A percentile compares a stretch with the other conserved stretches of the same genome.
Evolutionary conservation across 768 basidiomycete genomes (phyloP).

Genomic region (Mycena latifolia): DNA sequence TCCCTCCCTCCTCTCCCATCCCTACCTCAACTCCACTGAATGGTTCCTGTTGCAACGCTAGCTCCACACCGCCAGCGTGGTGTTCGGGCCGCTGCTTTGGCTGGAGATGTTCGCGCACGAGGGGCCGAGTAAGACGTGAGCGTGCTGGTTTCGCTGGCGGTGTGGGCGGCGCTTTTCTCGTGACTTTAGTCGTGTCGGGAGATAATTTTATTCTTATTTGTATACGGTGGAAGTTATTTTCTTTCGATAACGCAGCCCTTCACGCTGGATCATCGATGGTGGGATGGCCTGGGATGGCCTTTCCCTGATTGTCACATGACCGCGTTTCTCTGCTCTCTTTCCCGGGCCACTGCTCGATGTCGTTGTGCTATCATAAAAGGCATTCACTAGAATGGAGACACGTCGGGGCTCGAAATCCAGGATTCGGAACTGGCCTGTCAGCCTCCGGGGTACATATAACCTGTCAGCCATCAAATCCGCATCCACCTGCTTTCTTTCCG

Average conservation of each 20-base stretch:
- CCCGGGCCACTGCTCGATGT: no score
- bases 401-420: no score
- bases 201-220: conserved; percentile 10
- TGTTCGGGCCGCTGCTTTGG: conserved; percentile 91
- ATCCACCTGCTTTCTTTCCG: conserved; percentile 4
- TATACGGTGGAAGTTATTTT: background rate
- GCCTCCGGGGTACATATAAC: background rate
- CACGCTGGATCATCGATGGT: no score
- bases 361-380: no score
- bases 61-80: conserved; percentile 94
- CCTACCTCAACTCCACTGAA: background rate
- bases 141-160: background rate
- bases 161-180: conserved; percentile 5
- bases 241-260: no score
- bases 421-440: background rate
- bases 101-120: conserved; percentile 66
- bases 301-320: background rate
- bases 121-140: conserved; percentile 22
- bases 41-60: conserved; percentile 45
- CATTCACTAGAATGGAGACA: no score
- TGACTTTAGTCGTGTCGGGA: background rate
- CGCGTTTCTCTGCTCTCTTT: background rate
- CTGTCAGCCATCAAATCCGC: background rate
- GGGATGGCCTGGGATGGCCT: no score
- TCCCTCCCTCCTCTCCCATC: conserved; percentile 43